phyloP scores from a whole-genome alignment of 306 rosid species.

The Prunus salicina region DNA sequence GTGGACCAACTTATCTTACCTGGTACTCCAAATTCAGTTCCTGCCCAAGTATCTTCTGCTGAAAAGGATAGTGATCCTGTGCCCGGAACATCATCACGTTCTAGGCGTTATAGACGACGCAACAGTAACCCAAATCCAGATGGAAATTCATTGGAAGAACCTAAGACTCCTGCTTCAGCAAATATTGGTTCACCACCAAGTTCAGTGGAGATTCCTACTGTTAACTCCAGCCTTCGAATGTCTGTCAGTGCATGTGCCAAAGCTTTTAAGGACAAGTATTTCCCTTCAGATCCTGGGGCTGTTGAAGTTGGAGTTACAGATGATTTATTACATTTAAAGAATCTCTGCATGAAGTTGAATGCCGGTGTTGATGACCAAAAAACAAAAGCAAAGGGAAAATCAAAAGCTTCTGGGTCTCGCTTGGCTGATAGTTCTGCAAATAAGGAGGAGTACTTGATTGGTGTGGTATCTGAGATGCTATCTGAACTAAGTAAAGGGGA shows the following conservation, averaged over 20 bases:
- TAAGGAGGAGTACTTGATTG: slow-evolving; percentile 69
- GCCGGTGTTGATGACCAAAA: slow-evolving; percentile 73
- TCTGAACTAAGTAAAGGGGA: slow-evolving; percentile 92
- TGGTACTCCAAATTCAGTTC: slow-evolving; percentile 45
- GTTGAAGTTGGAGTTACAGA: slow-evolving; percentile 86
- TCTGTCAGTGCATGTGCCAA: slow-evolving; percentile 81
- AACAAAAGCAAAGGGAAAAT: slow-evolving; percentile 76
- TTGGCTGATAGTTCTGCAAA: slow-evolving; percentile 41
- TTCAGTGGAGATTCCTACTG: slow-evolving; percentile 67
- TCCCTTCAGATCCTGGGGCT: slow-evolving; percentile 76
- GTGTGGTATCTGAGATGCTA: slow-evolving; percentile 80
- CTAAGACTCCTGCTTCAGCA: slow-evolving; percentile 53
- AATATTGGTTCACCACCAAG: slow-evolving; percentile 76
- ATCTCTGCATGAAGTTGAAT: slow-evolving; percentile 76
- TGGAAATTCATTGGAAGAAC: slow-evolving; percentile 68
- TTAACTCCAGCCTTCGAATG: slow-evolving; percentile 62
- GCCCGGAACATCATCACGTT: slow-evolving; percentile 70
- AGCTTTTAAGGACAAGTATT: slow-evolving; percentile 83
- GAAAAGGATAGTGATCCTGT: slow-evolving; percentile 76
- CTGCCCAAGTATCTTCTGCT: slow-evolving; percentile 52
- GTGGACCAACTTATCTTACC: slow-evolving; percentile 89
- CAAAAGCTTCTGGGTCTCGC: slow-evolving; percentile 64
- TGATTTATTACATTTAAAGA: slow-evolving; percentile 77
- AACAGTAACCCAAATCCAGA: slow-evolving; percentile 63
- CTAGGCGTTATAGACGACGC: slow-evolving; percentile 89